Conservation (phyloP, 1,284 basidiomycete species). For the Melampsora americana region DNA sequence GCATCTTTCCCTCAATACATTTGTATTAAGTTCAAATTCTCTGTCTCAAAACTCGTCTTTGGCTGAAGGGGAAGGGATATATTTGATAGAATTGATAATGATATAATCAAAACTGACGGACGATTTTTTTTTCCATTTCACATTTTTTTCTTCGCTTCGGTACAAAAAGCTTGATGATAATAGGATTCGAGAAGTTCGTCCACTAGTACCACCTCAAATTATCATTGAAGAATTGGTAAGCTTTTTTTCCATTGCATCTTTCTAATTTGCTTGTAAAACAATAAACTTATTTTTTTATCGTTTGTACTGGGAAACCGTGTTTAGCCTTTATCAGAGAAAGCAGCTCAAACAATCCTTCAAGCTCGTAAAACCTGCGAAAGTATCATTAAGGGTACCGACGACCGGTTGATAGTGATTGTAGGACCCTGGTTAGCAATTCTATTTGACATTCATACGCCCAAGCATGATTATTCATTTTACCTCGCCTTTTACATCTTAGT, state of each 20-base stretch:
- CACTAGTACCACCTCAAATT: conserved; percentile 66
- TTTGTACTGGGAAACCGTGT: too few relatives aligned
- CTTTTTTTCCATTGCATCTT: conserved; percentile 24
- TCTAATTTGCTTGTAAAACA: conserved; percentile 47
- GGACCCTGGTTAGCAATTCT: conserved; percentile 86
- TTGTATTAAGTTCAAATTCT: too few relatives aligned
- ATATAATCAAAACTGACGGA: not conserved
- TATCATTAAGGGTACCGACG: conserved; percentile 77
- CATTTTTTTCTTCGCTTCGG: not conserved
- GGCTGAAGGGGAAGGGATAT: too few relatives aligned
- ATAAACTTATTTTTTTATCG: conserved; percentile 51
- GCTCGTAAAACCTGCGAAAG: conserved; percentile 75
- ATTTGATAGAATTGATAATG: too few relatives aligned
- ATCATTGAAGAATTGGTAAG: conserved; percentile 6
- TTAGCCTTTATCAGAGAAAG: conserved; percentile 57
- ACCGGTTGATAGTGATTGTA: conserved; percentile 75
- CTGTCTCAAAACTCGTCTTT: too few relatives aligned
- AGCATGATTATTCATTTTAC: not conserved
- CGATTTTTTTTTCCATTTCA: not conserved
- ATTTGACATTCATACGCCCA: not conserved
- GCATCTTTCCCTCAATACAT: too few relatives aligned
- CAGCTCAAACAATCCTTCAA: conserved; percentile 76
- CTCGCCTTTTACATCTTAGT: not conserved
- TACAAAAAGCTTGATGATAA: conserved; percentile 66
- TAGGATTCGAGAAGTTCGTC: conserved; percentile 77